Percentiles rank a stretch among this genome's conserved stretches.
Conservation (phyloP, 2,329 filamentous ascomycete species). For the Fusarium pseudoanthophilum region DNA sequence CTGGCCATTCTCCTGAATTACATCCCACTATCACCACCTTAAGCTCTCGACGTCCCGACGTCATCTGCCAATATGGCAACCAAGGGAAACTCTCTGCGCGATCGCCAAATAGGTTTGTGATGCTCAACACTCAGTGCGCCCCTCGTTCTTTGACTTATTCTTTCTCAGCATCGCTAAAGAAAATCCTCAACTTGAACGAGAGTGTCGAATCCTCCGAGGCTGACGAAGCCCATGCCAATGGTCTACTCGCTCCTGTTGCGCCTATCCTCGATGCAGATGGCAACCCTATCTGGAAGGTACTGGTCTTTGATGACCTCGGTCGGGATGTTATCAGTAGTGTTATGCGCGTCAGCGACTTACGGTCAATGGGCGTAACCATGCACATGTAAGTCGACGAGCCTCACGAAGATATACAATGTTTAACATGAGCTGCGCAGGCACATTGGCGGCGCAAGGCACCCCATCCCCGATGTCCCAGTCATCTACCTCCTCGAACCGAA, state of each 20-base stretch:
- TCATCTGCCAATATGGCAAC: slow-evolving; percentile 56
- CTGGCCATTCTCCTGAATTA: slow-evolving; percentile 21
- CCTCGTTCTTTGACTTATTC: slow-evolving; percentile 7
- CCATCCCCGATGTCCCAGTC: slow-evolving; percentile 95
- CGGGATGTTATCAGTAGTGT: slow-evolving; percentile 98
- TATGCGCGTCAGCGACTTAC: slow-evolving; percentile 89
- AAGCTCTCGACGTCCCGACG: slow-evolving; percentile 30
- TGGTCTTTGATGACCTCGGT: slow-evolving; percentile 92
- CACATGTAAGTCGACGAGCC: slow-evolving; percentile 73
- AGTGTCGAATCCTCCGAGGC: slow-evolving; percentile 67
- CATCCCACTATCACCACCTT: slow-evolving; percentile 41
- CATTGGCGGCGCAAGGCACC: slow-evolving; percentile 81
- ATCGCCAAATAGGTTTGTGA: slow-evolving; percentile 60
- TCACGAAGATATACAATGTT: slow-evolving; percentile 16
- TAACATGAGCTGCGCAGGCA: slow-evolving; percentile 65
- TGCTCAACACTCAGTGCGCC: neutral
- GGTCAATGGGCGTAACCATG: slow-evolving; percentile 95
- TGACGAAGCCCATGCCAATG: slow-evolving; percentile 72
- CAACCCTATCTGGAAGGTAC: slow-evolving; percentile 96
- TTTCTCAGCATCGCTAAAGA: slow-evolving; percentile 83
- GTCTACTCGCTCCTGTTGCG: slow-evolving; percentile 73
- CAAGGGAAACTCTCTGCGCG: slow-evolving; percentile 59
- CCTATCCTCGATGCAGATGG: slow-evolving; percentile 87
- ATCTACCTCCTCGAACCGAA: slow-evolving; percentile 97
- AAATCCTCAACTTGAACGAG: slow-evolving; percentile 94